Evolutionary conservation across 768 basidiomycete genomes (phyloP), one percentile per base, ranked within the genome.

Genomic region (Galerina sulciceps): DNA sequence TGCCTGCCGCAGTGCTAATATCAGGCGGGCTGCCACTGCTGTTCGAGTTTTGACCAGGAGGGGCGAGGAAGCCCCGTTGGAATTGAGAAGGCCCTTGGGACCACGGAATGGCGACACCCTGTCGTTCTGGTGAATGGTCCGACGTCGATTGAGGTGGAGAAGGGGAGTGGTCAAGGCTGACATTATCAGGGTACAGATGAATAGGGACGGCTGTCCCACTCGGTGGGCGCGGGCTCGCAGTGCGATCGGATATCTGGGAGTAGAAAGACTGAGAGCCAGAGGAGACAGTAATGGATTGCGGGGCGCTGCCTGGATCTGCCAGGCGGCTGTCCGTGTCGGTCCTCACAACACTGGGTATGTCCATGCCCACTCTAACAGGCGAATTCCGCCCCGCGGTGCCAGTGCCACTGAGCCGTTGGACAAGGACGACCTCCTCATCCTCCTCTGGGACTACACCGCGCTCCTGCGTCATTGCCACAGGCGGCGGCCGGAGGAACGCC

Each of bases 1-100:
- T 90, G 58, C 80, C 79, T 2, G 84, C 79, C 11, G 89, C 89
- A 0, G 87, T 88, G 69, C 89, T 90, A 66, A 91, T 80, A 68
- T 87, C 87, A 0, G 82, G 79, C 38, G 75, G 82, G 64, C 82
- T 83, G 20, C 53, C 61, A 60, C 69, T 76, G 57, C 47, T 48
- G 48, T 36, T 38, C 55, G 54, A 44, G 55, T 52, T 55, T 37
- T 26, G 42, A 20, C 42, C 11, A 20, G 49, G 44, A 35, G 44
- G 55, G 51, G 44, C 56, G 47, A 69, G 52, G 59, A 59, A 57
- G 58, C 65, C 62, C 49, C 58, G 67, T 42, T 58, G 71, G 61
- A 67, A 71, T 53, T 43, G 67, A 40, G 45, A 67, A 44, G 40
- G 47, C 64, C 61, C 44, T 57, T 64, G 15, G 23, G 54, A 60